Base-by-base conservation (phyloP, 352 stramenopile species). In the Phytophthora citrophthora region DNA sequence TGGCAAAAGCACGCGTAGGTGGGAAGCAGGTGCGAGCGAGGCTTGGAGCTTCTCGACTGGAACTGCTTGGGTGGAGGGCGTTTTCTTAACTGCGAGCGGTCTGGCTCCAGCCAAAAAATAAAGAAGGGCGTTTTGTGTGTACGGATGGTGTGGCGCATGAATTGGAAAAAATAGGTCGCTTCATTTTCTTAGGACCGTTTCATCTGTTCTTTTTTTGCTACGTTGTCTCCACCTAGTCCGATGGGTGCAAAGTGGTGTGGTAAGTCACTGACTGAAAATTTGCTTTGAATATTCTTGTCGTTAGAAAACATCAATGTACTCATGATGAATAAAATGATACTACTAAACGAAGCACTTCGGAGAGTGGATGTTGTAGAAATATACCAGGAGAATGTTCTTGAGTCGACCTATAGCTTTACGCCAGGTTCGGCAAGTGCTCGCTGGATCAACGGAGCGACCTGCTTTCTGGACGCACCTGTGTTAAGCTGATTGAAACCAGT, bases 401-500 rank as follows among this genome's bases (percentile, higher is more conserved):
- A 31, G 27, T 9, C 29, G 20, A 43, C 32, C 43, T 59, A 64
- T 16, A 64, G 32, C 31, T 64, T 68, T 9, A 68, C 52, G 8
- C 38, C 31, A 61, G 29, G 38, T 31, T 64, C 50, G 13, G 51
- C 58, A 13, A 93, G 67, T 40, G 81, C 78, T 9, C 61, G 68
- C 49, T 87, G 77, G 41, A 90, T 74, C 4, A 94, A 64, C 15
- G 86, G 86, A 24, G 89, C 84, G 23, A 95, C 77, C 59, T 93
- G 86, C 70, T 95, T 95, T 12, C 84, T 73, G 2, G 84, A 93
- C 11, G 79, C 79, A 18, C 70, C 72, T 5, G 64, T 74, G 68
- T 92, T 95, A 20, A 57, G 64, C 59, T 95, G 86, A 24, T 66
- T 51, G 32, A 90, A 92, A 4, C 79, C 79, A 15, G 32, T 27